Evolutionary conservation across 352 stramenopile species (phyloP).

Genomic region (Globisporangium orthogonon): DNA sequence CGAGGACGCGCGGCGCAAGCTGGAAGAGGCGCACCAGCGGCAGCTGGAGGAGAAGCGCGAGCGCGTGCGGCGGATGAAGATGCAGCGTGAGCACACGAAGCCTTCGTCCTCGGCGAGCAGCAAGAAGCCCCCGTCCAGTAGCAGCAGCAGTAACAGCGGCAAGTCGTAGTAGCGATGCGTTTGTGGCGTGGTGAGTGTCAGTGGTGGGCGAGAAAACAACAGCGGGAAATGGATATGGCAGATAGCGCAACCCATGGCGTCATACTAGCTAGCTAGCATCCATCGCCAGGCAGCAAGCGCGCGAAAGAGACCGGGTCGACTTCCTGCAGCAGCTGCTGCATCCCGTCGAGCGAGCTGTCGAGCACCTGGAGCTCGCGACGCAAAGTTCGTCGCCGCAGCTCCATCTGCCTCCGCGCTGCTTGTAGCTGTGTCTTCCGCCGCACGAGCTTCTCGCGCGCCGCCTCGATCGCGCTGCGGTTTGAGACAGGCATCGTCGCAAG

Average conservation of each 20-base stretch:
- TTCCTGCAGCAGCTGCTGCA: slow-evolving; percentile 35
- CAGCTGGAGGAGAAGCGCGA: slow-evolving; percentile 67
- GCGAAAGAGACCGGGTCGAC: slow-evolving; percentile 24
- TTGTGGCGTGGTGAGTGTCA: background rate
- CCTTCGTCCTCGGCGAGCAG: slow-evolving; percentile 8
- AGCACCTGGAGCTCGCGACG: slow-evolving; percentile 26
- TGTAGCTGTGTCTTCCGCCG: slow-evolving; percentile 10
- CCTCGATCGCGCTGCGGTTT: slow-evolving; percentile 5
- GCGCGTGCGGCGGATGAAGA: slow-evolving; percentile 51
- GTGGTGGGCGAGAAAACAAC: background rate
- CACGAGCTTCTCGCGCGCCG: slow-evolving; percentile 1
- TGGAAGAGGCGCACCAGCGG: slow-evolving; percentile 58
- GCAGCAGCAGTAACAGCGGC: slow-evolving; percentile 11
- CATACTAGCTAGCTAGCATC: no score
- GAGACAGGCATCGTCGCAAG: background rate
- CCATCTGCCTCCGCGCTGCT: background rate
- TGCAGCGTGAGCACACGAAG: slow-evolving; percentile 32
- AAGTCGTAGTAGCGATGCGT: slow-evolving; percentile 1
- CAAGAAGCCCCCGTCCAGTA: slow-evolving; percentile 8
- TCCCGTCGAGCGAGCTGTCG: slow-evolving; percentile 26
- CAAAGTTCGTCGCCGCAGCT: slow-evolving; percentile 19
- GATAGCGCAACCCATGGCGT: no score
- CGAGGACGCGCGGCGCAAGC: slow-evolving; percentile 50
- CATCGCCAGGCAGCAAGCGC: background rate
- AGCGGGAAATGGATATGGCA: background rate